Evolutionary conservation across 805 yeast species (phyloP).

Genomic region (Saturnispora quitensis): DNA sequence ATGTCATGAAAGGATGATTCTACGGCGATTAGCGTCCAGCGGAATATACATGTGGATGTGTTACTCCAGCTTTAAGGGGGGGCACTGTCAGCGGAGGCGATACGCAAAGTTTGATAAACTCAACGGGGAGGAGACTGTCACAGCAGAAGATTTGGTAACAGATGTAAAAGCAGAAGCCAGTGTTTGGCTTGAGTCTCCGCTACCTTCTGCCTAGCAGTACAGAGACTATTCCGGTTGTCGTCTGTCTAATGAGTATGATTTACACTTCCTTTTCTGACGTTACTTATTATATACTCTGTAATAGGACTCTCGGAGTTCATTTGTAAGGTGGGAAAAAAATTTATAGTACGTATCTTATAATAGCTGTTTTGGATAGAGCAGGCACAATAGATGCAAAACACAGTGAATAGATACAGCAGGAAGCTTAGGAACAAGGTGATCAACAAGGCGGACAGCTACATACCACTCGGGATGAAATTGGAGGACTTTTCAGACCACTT

Average conservation of each 20-base stretch:
- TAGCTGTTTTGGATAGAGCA: background rate
- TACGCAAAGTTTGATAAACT: constrained; percentile 40
- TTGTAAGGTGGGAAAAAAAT: background rate
- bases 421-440: constrained; percentile 10
- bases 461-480: constrained; percentile 13
- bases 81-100: constrained; percentile 40
- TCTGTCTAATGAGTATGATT: too few species aligned
- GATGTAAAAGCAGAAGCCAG: background rate
- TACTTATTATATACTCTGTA: background rate
- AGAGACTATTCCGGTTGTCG: background rate
- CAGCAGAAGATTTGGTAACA: background rate
- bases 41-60: constrained; percentile 67
- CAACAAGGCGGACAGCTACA: constrained; percentile 7
- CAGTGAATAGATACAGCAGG: background rate
- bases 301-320: background rate
- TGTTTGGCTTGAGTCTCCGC: background rate
- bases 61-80: constrained; percentile 32
- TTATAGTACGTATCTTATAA: background rate
- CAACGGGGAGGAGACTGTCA: constrained; percentile 11
- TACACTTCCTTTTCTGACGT: background rate
- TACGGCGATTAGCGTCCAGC: constrained; percentile 43
- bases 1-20: constrained; percentile 37
- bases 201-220: background rate
- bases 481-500: constrained; percentile 12
- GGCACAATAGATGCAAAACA: background rate